phyloP scores from a whole-genome alignment of 352 stramenopile species.

The Pythium folliculosum region DNA sequence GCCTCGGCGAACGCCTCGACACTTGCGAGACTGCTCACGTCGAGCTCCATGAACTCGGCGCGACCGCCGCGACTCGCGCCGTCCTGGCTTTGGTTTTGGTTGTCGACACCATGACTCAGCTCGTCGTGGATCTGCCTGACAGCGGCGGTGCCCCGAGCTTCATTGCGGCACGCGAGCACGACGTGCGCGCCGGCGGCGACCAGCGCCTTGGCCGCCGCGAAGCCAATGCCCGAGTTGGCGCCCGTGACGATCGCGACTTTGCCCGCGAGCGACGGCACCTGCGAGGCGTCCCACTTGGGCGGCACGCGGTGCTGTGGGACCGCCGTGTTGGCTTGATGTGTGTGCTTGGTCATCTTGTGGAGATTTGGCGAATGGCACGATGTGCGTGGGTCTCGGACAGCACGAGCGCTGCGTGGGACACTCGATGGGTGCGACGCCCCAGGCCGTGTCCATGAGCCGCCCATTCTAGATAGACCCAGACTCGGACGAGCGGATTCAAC shows the following conservation, averaged over 20 bases:
- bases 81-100: too few relatives aligned
- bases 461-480: too few relatives aligned
- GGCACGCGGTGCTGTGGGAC: background rate
- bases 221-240: constrained; percentile 79
- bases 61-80: too few relatives aligned
- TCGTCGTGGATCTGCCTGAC: constrained; percentile 26
- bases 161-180: constrained; percentile 50
- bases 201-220: constrained; percentile 55
- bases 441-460: too few relatives aligned
- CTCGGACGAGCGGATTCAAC: too few relatives aligned
- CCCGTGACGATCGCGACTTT: constrained; percentile 84
- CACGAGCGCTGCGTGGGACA: too few relatives aligned
- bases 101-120: constrained; percentile 33
- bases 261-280: constrained; percentile 8
- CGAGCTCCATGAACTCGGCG: constrained; percentile 24
- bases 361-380: background rate
- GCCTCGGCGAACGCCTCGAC: constrained; percentile 23
- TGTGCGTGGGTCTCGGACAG: too few relatives aligned
- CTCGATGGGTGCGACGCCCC: too few relatives aligned
- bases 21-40: constrained; percentile 30
- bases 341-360: background rate
- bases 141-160: constrained; percentile 36
- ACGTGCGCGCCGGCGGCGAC: constrained; percentile 54
- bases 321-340: background rate
- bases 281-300: constrained; percentile 6